Evolutionary conservation across 441 rosid species (phyloP).

Genomic region (Corymbia calophylla): DNA sequence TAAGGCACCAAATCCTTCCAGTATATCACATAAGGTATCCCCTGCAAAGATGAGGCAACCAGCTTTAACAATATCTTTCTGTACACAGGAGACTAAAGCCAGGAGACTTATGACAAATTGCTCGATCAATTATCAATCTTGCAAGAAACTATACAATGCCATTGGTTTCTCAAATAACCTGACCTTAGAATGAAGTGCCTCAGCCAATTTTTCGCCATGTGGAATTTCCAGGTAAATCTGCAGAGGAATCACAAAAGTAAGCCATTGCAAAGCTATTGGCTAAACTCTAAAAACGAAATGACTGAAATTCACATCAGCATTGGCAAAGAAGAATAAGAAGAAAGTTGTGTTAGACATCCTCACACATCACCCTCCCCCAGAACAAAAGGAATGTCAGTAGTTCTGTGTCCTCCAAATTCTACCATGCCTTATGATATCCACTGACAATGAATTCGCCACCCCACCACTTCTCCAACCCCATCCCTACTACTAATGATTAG

Average conservation of each 20-base stretch:
- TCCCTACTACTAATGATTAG: neutral
- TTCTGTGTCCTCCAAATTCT: neutral
- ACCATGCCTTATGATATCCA: neutral
- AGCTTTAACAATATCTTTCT: neutral
- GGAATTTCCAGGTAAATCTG: constrained; percentile 17
- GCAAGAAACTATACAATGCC: neutral
- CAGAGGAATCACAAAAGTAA: neutral
- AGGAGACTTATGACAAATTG: neutral
- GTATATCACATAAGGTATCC: constrained; percentile 76
- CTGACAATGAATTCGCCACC: neutral
- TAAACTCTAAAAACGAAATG: neutral
- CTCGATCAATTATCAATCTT: neutral
- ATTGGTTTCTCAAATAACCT: neutral
- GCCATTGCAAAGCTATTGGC: neutral
- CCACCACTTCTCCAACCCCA: neutral
- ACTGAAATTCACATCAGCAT: neutral
- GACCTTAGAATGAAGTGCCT: constrained; percentile 16
- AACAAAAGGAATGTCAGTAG: neutral
- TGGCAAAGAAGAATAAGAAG: neutral
- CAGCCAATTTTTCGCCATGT: constrained; percentile 6
- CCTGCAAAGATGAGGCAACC: constrained; percentile 36
- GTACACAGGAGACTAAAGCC: neutral
- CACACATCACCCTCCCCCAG: neutral
- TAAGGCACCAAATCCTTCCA: constrained; percentile 57
- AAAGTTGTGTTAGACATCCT: neutral